Percentiles rank a stretch among this genome's conserved stretches.
phyloP scores from a whole-genome alignment of 2,329 filamentous ascomycete species.

The Juglanconis sp. region DNA sequence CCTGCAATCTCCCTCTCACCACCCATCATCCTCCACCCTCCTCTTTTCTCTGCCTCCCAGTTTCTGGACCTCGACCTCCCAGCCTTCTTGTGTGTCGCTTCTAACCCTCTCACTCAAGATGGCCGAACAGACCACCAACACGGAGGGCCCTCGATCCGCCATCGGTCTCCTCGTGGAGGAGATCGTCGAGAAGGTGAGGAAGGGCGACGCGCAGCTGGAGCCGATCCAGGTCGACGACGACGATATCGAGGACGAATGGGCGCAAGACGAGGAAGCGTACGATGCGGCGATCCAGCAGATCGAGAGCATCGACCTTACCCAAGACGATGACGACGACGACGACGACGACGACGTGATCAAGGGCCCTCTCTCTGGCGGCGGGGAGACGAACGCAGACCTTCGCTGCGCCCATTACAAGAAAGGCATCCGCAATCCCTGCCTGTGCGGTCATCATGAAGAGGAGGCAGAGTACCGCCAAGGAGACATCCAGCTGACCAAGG shows the following conservation, averaged over 20 bases:
- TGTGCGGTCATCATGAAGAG: constrained; percentile 3
- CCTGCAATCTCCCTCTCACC: neutral
- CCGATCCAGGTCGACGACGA: constrained; percentile 11
- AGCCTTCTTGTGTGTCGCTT: neutral
- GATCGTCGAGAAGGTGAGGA: neutral
- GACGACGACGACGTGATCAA: neutral
- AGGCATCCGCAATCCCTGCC: constrained; percentile 13
- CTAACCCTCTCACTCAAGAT: neutral
- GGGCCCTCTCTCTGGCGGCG: neutral
- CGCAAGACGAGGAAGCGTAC: constrained; percentile 11
- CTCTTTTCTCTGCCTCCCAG: neutral
- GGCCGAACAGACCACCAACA: neutral
- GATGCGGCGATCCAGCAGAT: constrained; percentile 4
- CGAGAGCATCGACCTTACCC: constrained; percentile 8
- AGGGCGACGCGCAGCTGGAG: neutral
- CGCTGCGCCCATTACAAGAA: constrained; percentile 9
- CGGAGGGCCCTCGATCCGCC: neutral
- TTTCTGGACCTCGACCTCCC: neutral
- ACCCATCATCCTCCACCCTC: neutral
- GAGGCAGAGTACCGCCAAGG: constrained; percentile 16
- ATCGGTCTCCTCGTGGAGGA: neutral
- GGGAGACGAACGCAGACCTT: neutral
- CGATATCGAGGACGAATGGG: constrained; percentile 10
- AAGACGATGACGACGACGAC: neutral
- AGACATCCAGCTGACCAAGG: neutral